Evolutionary conservation across 2,329 filamentous ascomycete species (phyloP), one percentile per base, ranked within the genome.

Genomic region (Leptoxyphium fumago): DNA sequence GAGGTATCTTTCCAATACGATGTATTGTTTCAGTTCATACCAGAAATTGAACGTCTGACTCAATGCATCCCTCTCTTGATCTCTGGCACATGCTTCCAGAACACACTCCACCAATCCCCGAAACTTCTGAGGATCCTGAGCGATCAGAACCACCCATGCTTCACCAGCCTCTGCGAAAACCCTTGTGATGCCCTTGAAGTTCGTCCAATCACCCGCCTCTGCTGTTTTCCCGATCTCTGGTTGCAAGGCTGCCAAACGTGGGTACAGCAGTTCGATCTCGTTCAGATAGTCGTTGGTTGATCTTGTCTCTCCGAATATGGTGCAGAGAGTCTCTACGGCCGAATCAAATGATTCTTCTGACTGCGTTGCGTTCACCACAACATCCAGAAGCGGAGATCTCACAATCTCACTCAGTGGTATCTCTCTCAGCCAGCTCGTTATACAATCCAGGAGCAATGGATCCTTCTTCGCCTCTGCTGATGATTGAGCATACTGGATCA

Each of bases 1-100:
- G 42, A 84, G 83, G 60, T 95, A 98, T 52, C 82, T 82, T 30
- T 96, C 89, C 43, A 98, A 65, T 1, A 88, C 87, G 40, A 98
- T 72, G 61, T 94, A 95, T 61, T 95, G 87, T 70, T 98, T 98
- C 40, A 98, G 74, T 60, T 98, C 91, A 61, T 93, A 96, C 91
- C 91, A 98, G 67, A 98, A 96, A 52, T 78, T 79, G 65, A 98
- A 98, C 0, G 93, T 98, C 56, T 91, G 79, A 43, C 86, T 84
- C 50, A 98, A 87, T 4, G 88, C 86, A 52, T 98, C 91, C 48
- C 83, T 78, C 43, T 95, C 89, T 60, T 79, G 80, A 62, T 98
- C 91, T 52, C 83, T 76, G 10, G 82, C 77, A 48, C 85, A 88
- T 58, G 87, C 94, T 65, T 96, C 88, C n/a, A 96, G 73, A 13